Evolutionary conservation across 2,329 filamentous ascomycete species (phyloP), one percentile per base, ranked within the genome.

Genomic region (Pseudocercospora pini-densiflorae): DNA sequence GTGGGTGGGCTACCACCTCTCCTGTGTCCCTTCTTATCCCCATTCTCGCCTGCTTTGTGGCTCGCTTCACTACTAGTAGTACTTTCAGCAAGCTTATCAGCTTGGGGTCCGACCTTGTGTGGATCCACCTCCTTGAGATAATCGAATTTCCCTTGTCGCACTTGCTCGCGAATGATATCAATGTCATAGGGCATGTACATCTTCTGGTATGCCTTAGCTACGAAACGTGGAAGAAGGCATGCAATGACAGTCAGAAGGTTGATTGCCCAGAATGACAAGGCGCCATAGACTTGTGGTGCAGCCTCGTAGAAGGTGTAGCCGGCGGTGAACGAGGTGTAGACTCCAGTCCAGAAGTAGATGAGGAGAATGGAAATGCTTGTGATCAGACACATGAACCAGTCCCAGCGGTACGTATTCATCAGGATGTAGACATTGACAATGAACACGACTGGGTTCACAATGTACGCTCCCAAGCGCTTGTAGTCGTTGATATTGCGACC

Each of bases 341-440:
- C 86, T 31, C 93, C 95, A 5, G 95, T 97, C 93, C 95, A 98
- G 82, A 97, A 91, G 84, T 93, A 99, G 76, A 98, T 88, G 74
- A 97, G 87, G 31, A 98, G 78, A 68, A 91, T 91, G 80, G 93
- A 97, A 78, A 98, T 86, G 24, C 81, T 81, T 60, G 96, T 90
- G 68, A 97, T 90, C 66, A 97, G 83, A 23, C 94, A 80, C 81
- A 96, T 96, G 74, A 99, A 84, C 94, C 94, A 99, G 79, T 99
- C 95, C 95, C 95, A 99, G 67, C 94, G 89, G 79, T 97, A 98
- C 0, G 92, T 96, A 81, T 99, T 99, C 82, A 98, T 89, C 70
- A 99, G 84, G 72, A 99, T 92, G 82, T 98, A 99, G 66, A 90
- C 83, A 79, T 99, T 99, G 83, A 97, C 96, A 47, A 92, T 90